Evolutionary conservation across 768 basidiomycete species (phyloP).

Genomic region (Tylopilus balloui): DNA sequence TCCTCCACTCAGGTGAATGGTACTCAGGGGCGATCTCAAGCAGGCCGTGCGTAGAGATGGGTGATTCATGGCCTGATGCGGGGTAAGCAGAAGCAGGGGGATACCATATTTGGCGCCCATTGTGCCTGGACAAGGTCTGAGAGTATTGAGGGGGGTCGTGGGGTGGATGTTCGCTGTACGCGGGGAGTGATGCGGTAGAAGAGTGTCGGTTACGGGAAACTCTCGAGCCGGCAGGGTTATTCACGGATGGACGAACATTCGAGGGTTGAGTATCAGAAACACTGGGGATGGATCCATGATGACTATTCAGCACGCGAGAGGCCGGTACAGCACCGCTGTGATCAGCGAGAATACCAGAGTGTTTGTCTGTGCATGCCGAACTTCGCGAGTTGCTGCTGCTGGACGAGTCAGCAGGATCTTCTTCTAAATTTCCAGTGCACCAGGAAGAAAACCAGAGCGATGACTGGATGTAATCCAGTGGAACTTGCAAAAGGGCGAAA

Average conservation of each 20-base stretch:
- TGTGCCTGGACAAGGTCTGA: constrained; percentile 12
- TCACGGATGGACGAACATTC: neutral
- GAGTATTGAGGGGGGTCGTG: constrained; percentile 25
- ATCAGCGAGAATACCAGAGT: constrained; percentile 12
- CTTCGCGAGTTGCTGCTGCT: constrained; percentile 1
- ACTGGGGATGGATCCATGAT: constrained; percentile 14
- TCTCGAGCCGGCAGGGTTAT: constrained; percentile 3
- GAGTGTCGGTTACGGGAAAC: constrained; percentile 9
- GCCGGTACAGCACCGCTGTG: constrained; percentile 3
- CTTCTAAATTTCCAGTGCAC: constrained; percentile 14
- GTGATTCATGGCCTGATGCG: constrained; percentile 13
- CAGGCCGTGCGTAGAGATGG: constrained; percentile 4
- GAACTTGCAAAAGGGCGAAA: constrained; percentile 39
- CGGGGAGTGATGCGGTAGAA: constrained; percentile 22
- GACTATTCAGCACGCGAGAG: constrained; percentile 7
- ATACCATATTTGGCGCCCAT: constrained; percentile 52
- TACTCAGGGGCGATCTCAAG: constrained; percentile 31
- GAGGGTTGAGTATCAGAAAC: constrained; percentile 15
- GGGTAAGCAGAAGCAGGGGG: constrained; percentile 48
- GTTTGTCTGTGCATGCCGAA: constrained; percentile 5
- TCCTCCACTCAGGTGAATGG: constrained; percentile 62
- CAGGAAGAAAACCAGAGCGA: constrained; percentile 28
- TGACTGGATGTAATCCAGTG: constrained; percentile 33
- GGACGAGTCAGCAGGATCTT: constrained; percentile 4
- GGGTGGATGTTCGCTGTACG: constrained; percentile 22